Conservation (phyloP, 345 rosid species). For the Pugionium dolabratum region DNA sequence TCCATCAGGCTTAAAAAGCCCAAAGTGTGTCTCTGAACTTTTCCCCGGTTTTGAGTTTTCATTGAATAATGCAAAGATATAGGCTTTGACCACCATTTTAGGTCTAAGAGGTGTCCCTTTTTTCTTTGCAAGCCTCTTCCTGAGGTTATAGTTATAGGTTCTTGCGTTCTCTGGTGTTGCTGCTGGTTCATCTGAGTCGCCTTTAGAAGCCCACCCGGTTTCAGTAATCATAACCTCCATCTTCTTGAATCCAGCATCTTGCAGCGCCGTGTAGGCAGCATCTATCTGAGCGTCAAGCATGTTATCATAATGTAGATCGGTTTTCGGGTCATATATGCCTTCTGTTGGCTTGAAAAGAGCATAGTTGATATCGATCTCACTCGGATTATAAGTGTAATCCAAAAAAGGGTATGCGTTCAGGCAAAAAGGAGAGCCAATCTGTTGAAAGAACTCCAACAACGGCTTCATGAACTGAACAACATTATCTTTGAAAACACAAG, state of each 20-base stretch:
- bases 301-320: conserved; percentile 80
- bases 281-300: conserved; percentile 99
- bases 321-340: conserved; percentile 71
- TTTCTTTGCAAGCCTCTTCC: conserved; percentile 90
- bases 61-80: conserved; percentile 87
- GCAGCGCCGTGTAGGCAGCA: conserved; percentile 87
- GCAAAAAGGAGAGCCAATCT: conserved; percentile 93
- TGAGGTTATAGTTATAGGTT: conserved; percentile 83
- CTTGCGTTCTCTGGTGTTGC: conserved; percentile 82
- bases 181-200: conserved; percentile 81
- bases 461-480: conserved; percentile 85
- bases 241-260: conserved; percentile 73
- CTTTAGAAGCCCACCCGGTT: conserved; percentile 96
- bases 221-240: conserved; percentile 94
- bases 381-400: conserved; percentile 72
- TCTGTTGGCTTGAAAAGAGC: conserved; percentile 77
- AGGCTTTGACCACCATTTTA: conserved; percentile 66
- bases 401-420: conserved; percentile 93
- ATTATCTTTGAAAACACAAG: conserved; percentile 68
- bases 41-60: conserved; percentile 79
- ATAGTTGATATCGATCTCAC: conserved; percentile 82
- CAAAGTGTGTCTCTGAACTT: conserved; percentile 88
- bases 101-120: conserved; percentile 97
- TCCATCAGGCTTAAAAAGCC: conserved; percentile 92
- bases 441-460: conserved; percentile 67